These are phyloP conservation scores for Rhodotorula paludigena DNA, from an alignment of 768 basidiomycete species.

Conservation along the genomic window DNA sequence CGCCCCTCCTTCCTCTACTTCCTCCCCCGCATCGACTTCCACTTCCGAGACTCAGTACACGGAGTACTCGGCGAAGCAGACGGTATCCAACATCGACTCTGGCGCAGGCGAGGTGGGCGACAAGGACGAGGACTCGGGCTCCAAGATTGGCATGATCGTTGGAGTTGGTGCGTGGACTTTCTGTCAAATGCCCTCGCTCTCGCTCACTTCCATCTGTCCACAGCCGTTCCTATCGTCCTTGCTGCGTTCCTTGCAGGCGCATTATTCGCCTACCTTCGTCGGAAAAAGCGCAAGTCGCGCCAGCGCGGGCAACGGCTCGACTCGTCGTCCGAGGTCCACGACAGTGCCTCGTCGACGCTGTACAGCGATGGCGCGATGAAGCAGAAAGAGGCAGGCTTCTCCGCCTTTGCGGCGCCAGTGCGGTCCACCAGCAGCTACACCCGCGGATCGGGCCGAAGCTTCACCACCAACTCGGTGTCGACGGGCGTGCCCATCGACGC, in stretches of 20 bases:
- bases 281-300: not conserved
- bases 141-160: not conserved
- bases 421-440: constrained; percentile 10
- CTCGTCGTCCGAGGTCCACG: constrained; percentile 13
- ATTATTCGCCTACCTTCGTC: constrained; percentile 4
- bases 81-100: not conserved
- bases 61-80: not conserved
- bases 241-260: not conserved
- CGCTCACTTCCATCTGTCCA: not conserved
- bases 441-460: constrained; percentile 16
- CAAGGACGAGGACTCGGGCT: not conserved
- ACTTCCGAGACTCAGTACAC: not conserved
- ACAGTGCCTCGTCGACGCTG: not conserved
- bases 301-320: constrained; percentile 26
- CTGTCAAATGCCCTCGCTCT: too few species aligned
- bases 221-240: constrained; percentile 13
- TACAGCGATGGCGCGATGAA: not conserved
- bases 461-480: constrained; percentile 35
- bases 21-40: not conserved
- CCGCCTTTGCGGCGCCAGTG: constrained; percentile 14
- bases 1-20: not conserved
- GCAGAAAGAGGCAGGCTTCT: constrained; percentile 11
- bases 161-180: not conserved
- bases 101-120: not conserved
- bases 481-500: not conserved